Base-by-base conservation (phyloP, 176 grass and related monocot species). In the Puccinellia tenuiflora region DNA sequence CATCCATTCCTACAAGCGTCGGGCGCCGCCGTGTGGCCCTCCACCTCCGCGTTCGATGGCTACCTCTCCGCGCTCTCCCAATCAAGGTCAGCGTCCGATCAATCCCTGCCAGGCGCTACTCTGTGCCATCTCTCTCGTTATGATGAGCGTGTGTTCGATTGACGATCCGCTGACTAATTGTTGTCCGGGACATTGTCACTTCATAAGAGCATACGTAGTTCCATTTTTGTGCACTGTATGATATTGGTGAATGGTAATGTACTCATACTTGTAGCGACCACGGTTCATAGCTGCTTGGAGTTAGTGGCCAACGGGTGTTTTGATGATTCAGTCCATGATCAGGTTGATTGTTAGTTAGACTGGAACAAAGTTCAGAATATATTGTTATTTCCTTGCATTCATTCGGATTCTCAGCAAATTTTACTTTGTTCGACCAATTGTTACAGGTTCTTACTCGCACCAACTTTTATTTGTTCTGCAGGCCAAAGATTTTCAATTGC, bases 1-100 rank as follows among this genome's bases (percentile, higher is more conserved):
- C 79, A 93, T 96, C 60, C 96, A 99, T 54, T 92, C 91, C 9
- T 99, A 99, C 85, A 99, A 96, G 89, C 81, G 96, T 87, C 86
- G 12, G 93, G 90, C 65, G 73, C 93, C 55, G 96, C 96, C 80
- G 93, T 99, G 11, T 99, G 96, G 96, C 96, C 96, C 1, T 91
- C 91, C 73, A 91, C 96, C 65, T 99, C 96, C 21, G 96, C 93
- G 5, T 99, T 99, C 83, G 96, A 99, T 45, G 89, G 96, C 0
- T 99, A 86, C 80, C 80, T 99, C 21, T 96, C 93, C 40, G 91
- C 88, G 51, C 93, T 99, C 38, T 99, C 96, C 28, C 96, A 67
- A 89, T 99, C 75, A 91, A 99, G 96, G 96, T 99, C 51, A 82
- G 76, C 26, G 2, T 18, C 51, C 57, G 67, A 86, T 68, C 84